Percentiles rank a stretch among this genome's conserved stretches.
Conservation (phyloP, 73 alveolate genomes). For the Uronychia binucleata region DNA sequence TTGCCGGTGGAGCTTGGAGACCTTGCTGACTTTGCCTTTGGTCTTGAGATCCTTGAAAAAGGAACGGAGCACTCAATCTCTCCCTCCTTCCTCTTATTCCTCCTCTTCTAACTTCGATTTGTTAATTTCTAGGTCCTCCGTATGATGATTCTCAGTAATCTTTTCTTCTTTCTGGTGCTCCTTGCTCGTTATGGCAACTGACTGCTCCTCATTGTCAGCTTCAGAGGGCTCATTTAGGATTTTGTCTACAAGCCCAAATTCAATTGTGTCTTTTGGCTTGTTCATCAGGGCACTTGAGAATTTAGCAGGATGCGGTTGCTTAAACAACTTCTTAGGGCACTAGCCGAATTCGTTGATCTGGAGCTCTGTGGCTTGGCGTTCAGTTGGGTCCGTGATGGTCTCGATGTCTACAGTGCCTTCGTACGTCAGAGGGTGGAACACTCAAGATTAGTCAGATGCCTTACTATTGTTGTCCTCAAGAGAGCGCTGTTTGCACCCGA, state of each 20-base stretch:
- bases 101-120: too few species aligned
- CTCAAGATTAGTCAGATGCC: neutral
- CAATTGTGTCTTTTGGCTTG: slow-evolving; percentile 32
- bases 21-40: neutral
- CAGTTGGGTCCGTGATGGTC: slow-evolving; percentile 76
- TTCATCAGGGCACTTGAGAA: slow-evolving; percentile 65
- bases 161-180: slow-evolving; percentile 9
- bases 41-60: slow-evolving; percentile 16
- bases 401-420: slow-evolving; percentile 89
- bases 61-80: slow-evolving; percentile 2
- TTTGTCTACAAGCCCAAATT: neutral
- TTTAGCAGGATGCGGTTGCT: slow-evolving; percentile 95
- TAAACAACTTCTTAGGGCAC: slow-evolving; percentile 94
- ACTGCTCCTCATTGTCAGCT: too few species aligned
- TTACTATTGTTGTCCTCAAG: slow-evolving; percentile 71
- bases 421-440: slow-evolving; percentile 97
- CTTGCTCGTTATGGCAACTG: too few species aligned
- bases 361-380: slow-evolving; percentile 84
- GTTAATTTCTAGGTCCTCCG: neutral
- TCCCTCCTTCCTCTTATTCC: neutral
- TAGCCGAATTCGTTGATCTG: slow-evolving; percentile 98
- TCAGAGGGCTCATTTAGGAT: slow-evolving; percentile 6
- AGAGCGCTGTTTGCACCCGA: slow-evolving; percentile 96
- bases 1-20: slow-evolving; percentile 32
- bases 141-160: slow-evolving; percentile 8